Percentiles rank a stretch among this genome's conserved stretches.
phyloP scores from a whole-genome alignment of 495 filamentous ascomycete species.

The Penicillium longicatenatum region DNA sequence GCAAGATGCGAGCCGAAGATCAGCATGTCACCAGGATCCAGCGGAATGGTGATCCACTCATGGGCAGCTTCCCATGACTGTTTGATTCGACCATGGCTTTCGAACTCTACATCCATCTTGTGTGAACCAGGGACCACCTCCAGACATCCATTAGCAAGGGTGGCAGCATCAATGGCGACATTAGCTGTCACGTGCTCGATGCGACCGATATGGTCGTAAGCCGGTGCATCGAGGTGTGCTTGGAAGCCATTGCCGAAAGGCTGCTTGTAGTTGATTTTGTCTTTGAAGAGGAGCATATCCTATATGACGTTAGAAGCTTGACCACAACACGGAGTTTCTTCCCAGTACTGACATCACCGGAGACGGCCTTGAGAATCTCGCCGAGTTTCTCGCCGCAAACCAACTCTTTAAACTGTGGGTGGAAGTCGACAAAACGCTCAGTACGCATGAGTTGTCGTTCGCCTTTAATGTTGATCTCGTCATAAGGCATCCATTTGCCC shows the following conservation, averaged over 20 bases:
- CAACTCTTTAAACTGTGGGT: slow-evolving; percentile 35
- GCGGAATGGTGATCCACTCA: slow-evolving; percentile 39
- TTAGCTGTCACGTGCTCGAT: slow-evolving; percentile 47
- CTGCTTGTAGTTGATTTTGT: slow-evolving; percentile 48
- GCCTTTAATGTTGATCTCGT: slow-evolving; percentile 44
- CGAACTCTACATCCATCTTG: slow-evolving; percentile 38
- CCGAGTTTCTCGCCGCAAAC: slow-evolving; percentile 36
- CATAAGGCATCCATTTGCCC: slow-evolving; percentile 49
- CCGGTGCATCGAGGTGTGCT: slow-evolving; percentile 46
- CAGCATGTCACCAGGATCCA: slow-evolving; percentile 40
- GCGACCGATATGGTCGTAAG: slow-evolving; percentile 46
- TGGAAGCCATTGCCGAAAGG: slow-evolving; percentile 41
- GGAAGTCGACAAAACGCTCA: slow-evolving; percentile 46
- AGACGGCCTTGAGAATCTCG: slow-evolving; percentile 36
- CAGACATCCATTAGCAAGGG: slow-evolving; percentile 41
- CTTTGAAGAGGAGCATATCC: slow-evolving; percentile 49
- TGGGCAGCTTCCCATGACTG: slow-evolving; percentile 37
- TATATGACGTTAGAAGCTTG: slow-evolving; percentile 12
- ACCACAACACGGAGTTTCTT: no score
- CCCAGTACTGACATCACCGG: slow-evolving; percentile 23
- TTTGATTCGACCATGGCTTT: slow-evolving; percentile 33
- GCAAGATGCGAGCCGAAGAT: slow-evolving; percentile 47
- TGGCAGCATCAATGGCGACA: slow-evolving; percentile 43
- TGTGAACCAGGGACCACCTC: slow-evolving; percentile 46
- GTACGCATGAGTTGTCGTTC: slow-evolving; percentile 46